Percentiles rank a stretch among this genome's conserved stretches.
phyloP scores from a whole-genome alignment of 345 rosid species.

The Leavenworthia alabamica region DNA sequence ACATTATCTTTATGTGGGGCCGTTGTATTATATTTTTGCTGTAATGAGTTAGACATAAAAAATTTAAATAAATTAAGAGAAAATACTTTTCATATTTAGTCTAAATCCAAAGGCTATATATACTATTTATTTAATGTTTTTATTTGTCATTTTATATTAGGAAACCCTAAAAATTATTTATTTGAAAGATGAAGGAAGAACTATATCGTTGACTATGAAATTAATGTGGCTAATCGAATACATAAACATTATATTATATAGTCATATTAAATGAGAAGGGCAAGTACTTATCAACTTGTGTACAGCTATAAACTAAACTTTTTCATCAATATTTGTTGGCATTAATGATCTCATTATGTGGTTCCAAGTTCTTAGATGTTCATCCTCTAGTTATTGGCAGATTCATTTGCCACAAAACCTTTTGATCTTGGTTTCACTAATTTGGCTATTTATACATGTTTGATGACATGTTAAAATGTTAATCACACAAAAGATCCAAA shows the following conservation, averaged over 20 bases:
- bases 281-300: conserved; percentile 1
- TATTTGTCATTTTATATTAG: too few species aligned
- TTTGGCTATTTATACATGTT: background rate
- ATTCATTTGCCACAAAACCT: background rate
- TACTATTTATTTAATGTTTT: too few species aligned
- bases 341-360: conserved; percentile 1
- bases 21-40: background rate
- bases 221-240: background rate
- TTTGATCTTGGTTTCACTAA: background rate
- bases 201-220: background rate
- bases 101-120: too few species aligned
- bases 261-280: conserved; percentile 6
- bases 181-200: conserved; percentile 12
- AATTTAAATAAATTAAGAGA: background rate
- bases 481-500: too few species aligned
- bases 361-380: background rate
- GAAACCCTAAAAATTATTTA: too few species aligned
- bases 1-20: conserved; percentile 15
- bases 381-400: background rate
- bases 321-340: conserved; percentile 12
- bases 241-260: background rate
- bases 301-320: background rate
- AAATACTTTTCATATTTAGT: background rate
- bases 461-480: too few species aligned
- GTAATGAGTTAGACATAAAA: background rate